These are phyloP conservation scores for Rhynchospora breviuscula DNA, from an alignment of 176 grass and related monocot genomes.

Conservation along the genomic window DNA sequence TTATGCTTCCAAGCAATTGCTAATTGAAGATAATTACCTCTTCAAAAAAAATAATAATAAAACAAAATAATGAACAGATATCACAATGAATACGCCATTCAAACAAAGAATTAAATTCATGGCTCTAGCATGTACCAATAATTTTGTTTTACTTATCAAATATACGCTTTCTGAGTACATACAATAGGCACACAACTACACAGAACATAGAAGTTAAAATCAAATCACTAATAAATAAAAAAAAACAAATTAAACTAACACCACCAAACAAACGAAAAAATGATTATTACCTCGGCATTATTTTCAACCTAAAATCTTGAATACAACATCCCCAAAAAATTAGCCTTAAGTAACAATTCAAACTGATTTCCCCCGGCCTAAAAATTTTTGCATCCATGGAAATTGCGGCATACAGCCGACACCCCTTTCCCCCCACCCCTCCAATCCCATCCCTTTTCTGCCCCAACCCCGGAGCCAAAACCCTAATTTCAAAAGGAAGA, in stretches of 20 bases:
- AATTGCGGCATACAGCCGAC: not conserved
- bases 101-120: not conserved
- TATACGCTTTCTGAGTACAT: slow-evolving; percentile 19
- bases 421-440: not conserved
- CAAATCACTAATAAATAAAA: slow-evolving; percentile 8
- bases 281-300: slow-evolving; percentile 57
- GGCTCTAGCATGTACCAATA: not conserved
- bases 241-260: slow-evolving; percentile 10
- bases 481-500: slow-evolving; percentile 15
- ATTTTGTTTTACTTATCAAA: not conserved
- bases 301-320: slow-evolving; percentile 43
- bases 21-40: not conserved
- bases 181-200: slow-evolving; percentile 10
- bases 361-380: not conserved
- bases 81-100: not conserved
- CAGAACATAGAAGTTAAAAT: slow-evolving; percentile 1
- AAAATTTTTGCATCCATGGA: not conserved
- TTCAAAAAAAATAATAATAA: not conserved
- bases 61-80: not conserved
- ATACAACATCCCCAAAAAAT: slow-evolving; percentile 54
- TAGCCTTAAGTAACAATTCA: slow-evolving; percentile 7
- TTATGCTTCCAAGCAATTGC: not conserved
- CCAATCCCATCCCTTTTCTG: not conserved
- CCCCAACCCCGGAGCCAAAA: not conserved
- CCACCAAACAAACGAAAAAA: slow-evolving; percentile 32